Evolutionary conservation across 768 basidiomycete genomes (phyloP).

Genomic region (Lactarius hatsudake): DNA sequence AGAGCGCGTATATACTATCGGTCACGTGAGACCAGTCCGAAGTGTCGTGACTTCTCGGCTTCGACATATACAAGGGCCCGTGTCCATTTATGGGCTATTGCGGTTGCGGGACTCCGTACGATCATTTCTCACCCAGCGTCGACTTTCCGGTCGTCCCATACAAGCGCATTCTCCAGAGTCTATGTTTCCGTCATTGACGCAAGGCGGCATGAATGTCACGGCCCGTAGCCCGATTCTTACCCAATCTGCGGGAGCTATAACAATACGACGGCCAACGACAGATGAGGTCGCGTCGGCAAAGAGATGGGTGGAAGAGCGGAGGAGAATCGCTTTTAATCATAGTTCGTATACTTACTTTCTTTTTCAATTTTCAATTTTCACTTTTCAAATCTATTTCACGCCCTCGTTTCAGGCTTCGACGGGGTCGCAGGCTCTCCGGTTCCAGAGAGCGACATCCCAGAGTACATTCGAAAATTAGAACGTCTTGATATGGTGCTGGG

Average conservation of each 20-base stretch:
- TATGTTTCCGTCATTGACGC: slow-evolving; percentile 14
- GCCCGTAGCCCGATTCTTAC: not conserved
- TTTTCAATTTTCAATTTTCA: not conserved
- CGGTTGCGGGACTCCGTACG: not conserved
- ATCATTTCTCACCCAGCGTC: not conserved
- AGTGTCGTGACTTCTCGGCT: too few species aligned
- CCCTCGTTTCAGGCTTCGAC: not conserved
- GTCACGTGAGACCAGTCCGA: too few species aligned
- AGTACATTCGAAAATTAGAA: slow-evolving; percentile 21
- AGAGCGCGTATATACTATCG: too few species aligned
- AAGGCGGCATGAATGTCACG: not conserved
- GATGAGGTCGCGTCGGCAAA: not conserved
- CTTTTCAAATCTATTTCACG: not conserved
- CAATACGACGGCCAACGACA: not conserved
- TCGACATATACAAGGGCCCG: not conserved
- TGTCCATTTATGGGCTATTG: not conserved
- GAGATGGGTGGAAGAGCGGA: slow-evolving; percentile 17
- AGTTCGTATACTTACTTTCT: not conserved
- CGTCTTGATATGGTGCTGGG: slow-evolving; percentile 16
- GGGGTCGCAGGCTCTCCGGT: not conserved
- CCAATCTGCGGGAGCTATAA: not conserved
- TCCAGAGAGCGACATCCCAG: slow-evolving; percentile 9
- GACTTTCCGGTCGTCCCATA: not conserved
- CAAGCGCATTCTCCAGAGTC: not conserved
- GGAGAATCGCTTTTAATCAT: slow-evolving; percentile 3